A percentile compares a stretch with the other conserved stretches of the same genome.
phyloP scores from a whole-genome alignment of 108 stramenopile genomes.

The Cyclotella baltica region DNA sequence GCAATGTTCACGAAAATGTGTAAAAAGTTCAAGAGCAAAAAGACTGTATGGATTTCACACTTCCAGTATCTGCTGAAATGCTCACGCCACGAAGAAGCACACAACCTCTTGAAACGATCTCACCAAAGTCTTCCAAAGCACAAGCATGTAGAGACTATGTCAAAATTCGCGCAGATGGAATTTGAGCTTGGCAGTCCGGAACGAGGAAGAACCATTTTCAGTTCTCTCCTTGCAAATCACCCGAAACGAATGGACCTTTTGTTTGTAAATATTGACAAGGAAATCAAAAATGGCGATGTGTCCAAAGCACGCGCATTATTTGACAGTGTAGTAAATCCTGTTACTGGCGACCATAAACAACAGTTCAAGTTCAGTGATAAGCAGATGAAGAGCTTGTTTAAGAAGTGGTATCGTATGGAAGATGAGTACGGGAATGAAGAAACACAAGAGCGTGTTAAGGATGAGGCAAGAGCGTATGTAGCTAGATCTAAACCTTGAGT shows the following conservation, averaged over 20 bases:
- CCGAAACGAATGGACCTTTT: constrained; percentile 94
- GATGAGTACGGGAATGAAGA: constrained; percentile 87
- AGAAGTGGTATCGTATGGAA: constrained; percentile 95
- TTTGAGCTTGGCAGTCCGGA: constrained; percentile 90
- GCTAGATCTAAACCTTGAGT: constrained; percentile 5
- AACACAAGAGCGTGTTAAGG: constrained; percentile 86
- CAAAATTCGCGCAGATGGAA: constrained; percentile 92
- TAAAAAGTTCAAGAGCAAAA: constrained; percentile 91
- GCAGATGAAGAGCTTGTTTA: constrained; percentile 97
- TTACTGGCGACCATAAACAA: constrained; percentile 53
- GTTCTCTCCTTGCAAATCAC: constrained; percentile 85
- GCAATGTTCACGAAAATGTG: constrained; percentile 85
- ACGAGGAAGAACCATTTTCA: constrained; percentile 91
- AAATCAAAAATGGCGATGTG: constrained; percentile 91
- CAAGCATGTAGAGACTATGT: constrained; percentile 93
- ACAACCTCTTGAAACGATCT: constrained; percentile 84
- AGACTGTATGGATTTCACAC: constrained; percentile 92
- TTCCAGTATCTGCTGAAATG: constrained; percentile 76
- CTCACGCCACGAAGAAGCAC: constrained; percentile 83
- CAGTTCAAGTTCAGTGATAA: constrained; percentile 84
- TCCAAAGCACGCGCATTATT: constrained; percentile 81
- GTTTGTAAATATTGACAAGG: constrained; percentile 95
- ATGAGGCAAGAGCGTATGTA: constrained; percentile 91
- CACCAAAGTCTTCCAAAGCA: constrained; percentile 82
- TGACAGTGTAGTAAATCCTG: constrained; percentile 63